Conservation (phyloP, 2,329 filamentous ascomycete species). For the Dissoconium aciculare region DNA sequence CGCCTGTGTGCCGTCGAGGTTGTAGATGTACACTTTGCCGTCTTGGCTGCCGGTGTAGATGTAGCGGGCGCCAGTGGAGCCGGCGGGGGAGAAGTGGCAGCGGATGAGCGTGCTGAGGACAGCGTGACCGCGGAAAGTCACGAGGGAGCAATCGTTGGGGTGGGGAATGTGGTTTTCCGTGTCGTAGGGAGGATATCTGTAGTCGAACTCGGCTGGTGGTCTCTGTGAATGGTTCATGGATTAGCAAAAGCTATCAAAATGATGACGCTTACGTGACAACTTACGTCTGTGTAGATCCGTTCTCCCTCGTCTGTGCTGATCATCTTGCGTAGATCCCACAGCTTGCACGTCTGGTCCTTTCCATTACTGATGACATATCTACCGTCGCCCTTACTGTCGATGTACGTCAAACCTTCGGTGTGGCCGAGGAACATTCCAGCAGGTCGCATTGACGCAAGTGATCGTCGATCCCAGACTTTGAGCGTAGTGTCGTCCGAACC, state of each 20-base stretch:
- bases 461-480: conserved; percentile 87
- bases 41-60: conserved; percentile 87
- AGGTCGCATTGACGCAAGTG: conserved; percentile 45
- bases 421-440: conserved; percentile 52
- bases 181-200: conserved; percentile 53
- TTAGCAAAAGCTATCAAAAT: background rate
- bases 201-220: conserved; percentile 46
- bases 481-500: conserved; percentile 88
- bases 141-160: conserved; percentile 74
- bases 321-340: conserved; percentile 90
- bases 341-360: conserved; percentile 93
- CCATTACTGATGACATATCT: conserved; percentile 86
- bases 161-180: conserved; percentile 54
- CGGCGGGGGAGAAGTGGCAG: conserved; percentile 84
- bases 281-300: conserved; percentile 35
- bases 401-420: conserved; percentile 50
- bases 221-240: background rate
- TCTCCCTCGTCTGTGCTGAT: conserved; percentile 55
- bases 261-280: conserved; percentile 1
- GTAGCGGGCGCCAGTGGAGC: conserved; percentile 75
- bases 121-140: conserved; percentile 82
- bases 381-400: conserved; percentile 71
- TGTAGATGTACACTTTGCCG: conserved; percentile 82
- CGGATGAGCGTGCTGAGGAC: conserved; percentile 83
- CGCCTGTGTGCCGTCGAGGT: conserved; percentile 75